Evolutionary conservation across 2,329 filamentous ascomycete genomes (phyloP).

Genomic region (Xylaria sp.): DNA sequence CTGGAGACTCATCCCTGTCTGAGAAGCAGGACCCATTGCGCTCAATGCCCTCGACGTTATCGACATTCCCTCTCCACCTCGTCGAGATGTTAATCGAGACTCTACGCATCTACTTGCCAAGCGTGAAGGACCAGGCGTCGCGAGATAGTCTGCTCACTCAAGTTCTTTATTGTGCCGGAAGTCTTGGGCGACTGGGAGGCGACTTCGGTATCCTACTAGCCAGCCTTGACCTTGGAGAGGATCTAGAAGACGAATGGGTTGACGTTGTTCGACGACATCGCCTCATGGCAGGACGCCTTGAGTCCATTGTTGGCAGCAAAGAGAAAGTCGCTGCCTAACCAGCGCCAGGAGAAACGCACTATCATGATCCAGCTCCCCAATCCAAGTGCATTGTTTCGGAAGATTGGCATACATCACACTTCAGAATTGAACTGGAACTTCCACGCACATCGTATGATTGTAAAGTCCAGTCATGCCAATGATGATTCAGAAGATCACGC

Average conservation of each 20-base stretch:
- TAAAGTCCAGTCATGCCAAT: no score
- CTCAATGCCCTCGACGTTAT: conserved; percentile 67
- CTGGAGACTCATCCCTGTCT: conserved; percentile 18
- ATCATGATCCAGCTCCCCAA: conserved; percentile 6
- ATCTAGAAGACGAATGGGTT: conserved; percentile 68
- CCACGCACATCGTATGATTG: no score
- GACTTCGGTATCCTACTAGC: conserved; percentile 90
- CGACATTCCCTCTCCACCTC: conserved; percentile 79
- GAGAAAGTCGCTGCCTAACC: conserved; percentile 29
- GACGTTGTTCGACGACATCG: conserved; percentile 85
- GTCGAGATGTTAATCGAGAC: conserved; percentile 76
- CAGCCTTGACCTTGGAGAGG: conserved; percentile 42
- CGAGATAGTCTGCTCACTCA: conserved; percentile 87
- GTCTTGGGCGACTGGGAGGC: conserved; percentile 79
- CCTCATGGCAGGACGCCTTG: conserved; percentile 72
- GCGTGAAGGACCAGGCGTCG: conserved; percentile 71
- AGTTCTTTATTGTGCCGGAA: conserved; percentile 87
- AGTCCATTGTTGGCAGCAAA: conserved; percentile 58
- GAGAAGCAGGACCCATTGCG: conserved; percentile 40
- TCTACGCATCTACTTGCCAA: conserved; percentile 69
- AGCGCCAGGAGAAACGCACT: conserved; percentile 1
- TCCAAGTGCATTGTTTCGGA: not conserved
- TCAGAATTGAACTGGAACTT: no score
- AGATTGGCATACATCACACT: not conserved
- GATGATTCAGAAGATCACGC: not conserved